These are phyloP conservation scores for Sclerotinia spermophila DNA, from an alignment of 2,329 filamentous ascomycete species.

Conservation along the genomic window DNA sequence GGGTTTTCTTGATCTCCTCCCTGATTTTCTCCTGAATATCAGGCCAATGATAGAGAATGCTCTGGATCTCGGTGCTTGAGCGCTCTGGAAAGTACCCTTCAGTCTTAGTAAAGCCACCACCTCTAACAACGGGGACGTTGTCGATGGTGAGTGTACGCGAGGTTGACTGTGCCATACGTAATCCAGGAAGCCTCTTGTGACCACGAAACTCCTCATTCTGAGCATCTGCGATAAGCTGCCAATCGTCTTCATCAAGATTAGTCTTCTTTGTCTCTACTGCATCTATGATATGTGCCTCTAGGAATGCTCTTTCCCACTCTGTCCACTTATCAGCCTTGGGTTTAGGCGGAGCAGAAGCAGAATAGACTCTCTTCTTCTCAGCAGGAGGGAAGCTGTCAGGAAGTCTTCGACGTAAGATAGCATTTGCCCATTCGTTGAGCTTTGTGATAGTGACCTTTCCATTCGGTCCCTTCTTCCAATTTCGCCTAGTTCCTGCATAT, in stretches of 20 bases:
- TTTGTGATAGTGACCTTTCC: not conserved
- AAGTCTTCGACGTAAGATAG: conserved; percentile 9
- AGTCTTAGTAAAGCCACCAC: not conserved
- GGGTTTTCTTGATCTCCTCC: too few species aligned
- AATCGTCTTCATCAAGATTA: not conserved
- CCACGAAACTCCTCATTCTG: not conserved
- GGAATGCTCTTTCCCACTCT: not conserved
- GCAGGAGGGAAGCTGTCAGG: not conserved
- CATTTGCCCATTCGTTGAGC: conserved; percentile 9
- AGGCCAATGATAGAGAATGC: conserved; percentile 5
- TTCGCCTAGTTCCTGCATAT: not conserved
- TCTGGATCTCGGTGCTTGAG: not conserved
- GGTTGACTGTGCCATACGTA: not conserved
- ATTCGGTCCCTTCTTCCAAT: not conserved
- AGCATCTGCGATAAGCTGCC: not conserved
- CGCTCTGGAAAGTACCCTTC: conserved; percentile 1
- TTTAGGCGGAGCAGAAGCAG: not conserved
- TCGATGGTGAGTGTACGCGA: conserved; percentile 11
- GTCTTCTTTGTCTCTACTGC: not conserved
- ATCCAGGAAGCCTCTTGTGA: not conserved
- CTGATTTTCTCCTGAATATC: conserved; percentile 2
- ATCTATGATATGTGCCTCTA: not conserved
- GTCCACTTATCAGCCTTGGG: conserved; percentile 10
- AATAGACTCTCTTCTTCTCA: not conserved
- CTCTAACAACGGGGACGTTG: not conserved